Evolutionary conservation across 331 rosid species (phyloP).

Genomic region (Stylosanthes scabra): DNA sequence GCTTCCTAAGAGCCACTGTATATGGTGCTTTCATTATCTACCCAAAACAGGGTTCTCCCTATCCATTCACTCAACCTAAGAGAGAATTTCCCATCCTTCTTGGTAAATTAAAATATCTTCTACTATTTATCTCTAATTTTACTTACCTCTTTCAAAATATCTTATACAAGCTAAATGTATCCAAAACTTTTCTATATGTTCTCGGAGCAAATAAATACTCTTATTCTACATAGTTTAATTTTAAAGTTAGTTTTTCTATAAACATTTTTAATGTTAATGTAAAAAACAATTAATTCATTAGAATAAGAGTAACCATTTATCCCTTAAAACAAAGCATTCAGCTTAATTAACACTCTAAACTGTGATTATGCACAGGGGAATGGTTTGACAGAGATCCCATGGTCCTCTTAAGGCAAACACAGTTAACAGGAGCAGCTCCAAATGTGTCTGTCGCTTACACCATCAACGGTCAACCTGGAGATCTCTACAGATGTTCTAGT

Average conservation of each 20-base stretch:
- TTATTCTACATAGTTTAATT: too few species aligned
- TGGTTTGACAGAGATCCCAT: slow-evolving; percentile 87
- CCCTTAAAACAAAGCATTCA: neutral
- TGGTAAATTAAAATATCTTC: slow-evolving; percentile 50
- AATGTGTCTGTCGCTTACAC: slow-evolving; percentile 82
- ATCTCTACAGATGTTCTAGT: slow-evolving; percentile 75
- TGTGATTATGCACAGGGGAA: slow-evolving; percentile 64
- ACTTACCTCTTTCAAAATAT: too few species aligned
- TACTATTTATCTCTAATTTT: too few species aligned
- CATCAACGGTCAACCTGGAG: slow-evolving; percentile 93
- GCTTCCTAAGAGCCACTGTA: slow-evolving; percentile 90
- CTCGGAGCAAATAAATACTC: too few species aligned
- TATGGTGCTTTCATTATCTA: slow-evolving; percentile 84
- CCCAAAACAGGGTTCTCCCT: slow-evolving; percentile 71
- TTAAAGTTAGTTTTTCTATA: too few species aligned
- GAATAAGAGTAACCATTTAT: too few species aligned
- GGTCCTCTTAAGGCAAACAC: slow-evolving; percentile 61
- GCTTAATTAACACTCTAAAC: slow-evolving; percentile 1
- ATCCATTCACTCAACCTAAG: slow-evolving; percentile 78
- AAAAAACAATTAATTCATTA: too few species aligned
- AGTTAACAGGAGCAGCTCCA: slow-evolving; percentile 83
- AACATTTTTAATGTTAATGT: too few species aligned
- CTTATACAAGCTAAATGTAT: neutral
- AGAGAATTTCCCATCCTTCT: slow-evolving; percentile 71
- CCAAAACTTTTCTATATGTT: neutral